Conservation (phyloP, 2,329 filamentous ascomycete species). For the Pseudocercospora macadamiae region DNA sequence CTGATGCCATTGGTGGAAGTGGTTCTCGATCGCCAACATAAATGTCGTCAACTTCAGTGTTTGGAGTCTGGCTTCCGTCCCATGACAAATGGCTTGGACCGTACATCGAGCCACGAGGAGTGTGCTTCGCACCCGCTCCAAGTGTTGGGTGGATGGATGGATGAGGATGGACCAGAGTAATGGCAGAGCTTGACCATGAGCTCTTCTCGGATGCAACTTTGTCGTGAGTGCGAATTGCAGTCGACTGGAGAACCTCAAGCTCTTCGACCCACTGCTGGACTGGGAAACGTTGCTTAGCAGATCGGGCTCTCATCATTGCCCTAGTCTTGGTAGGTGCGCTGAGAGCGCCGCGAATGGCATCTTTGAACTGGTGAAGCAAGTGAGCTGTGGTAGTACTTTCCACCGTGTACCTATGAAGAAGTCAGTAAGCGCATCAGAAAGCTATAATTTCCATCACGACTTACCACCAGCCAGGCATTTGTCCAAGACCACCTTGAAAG, state of each 20-base stretch:
- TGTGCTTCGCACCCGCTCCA: constrained; percentile 11
- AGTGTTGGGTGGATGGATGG: constrained; percentile 20
- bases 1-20: constrained; percentile 12
- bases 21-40: constrained; percentile 12
- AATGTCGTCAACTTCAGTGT: neutral
- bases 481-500: constrained; percentile 58
- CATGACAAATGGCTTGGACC: constrained; percentile 9
- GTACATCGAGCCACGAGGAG: constrained; percentile 12
- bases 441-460: neutral
- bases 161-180: constrained; percentile 21
- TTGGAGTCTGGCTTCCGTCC: constrained; percentile 1
- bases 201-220: constrained; percentile 39
- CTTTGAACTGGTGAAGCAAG: constrained; percentile 66
- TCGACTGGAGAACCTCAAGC: constrained; percentile 62
- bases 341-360: constrained; percentile 64
- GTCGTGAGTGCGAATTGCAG: constrained; percentile 58
- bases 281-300: constrained; percentile 67
- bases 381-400: constrained; percentile 67
- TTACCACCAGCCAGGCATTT: constrained; percentile 70
- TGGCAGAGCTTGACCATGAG: constrained; percentile 14
- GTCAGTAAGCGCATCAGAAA: neutral
- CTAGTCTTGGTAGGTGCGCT: constrained; percentile 59
- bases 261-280: constrained; percentile 69
- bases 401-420: constrained; percentile 55
- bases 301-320: constrained; percentile 66